Evolutionary conservation across 805 yeast species (phyloP), one percentile per base, ranked within the genome.

Genomic region (Metschnikowia amazonensis): DNA sequence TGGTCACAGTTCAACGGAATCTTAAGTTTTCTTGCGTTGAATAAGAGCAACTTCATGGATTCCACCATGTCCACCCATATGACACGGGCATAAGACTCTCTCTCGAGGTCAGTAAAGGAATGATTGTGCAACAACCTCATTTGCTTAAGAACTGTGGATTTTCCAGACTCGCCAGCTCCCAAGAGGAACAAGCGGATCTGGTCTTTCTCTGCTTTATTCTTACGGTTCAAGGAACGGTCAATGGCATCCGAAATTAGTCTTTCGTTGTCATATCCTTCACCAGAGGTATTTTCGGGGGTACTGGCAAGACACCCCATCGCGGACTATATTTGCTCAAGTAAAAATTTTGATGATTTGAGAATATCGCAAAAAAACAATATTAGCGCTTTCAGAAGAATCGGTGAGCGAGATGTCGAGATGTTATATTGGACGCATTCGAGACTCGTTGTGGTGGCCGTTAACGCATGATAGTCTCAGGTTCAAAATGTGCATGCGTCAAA

Each of bases 111-210:
- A 1, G 86, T 72, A 67, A 92, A 94, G 2, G 96, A 95, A 36
- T 86, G 84, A 48, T 88, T 86, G 62, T 94, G 97, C 34, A 89
- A 64, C 14, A 94, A 72, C 55, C 86, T 80, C 81, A 90, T 76
- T 62, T 90, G 97, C 64, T 90, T 90, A 53, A 90, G 67, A 5
- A 90, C 96, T 0, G 98, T 90, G 2, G 96, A 86, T 62, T 90
- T 90, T 5, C 98, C 97, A 42, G 92, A 82, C 61, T 90, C 98
- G 4, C 97, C 98, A 0, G 98, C 87, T 34, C 98, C 97, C 29
- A 89, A 67, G n/a, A 92, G 70, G 32, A 92, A 65, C 49, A 92
- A 70, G 61, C 84, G 88, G 29, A 84, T 76, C 53, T 79, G 83
- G 48, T 79, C 77, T 56, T 74, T 79, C 37, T 77, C 81, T 39